Base-by-base conservation (phyloP, 176 grass and related monocot genomes). In the Aegilops umbellulata region DNA sequence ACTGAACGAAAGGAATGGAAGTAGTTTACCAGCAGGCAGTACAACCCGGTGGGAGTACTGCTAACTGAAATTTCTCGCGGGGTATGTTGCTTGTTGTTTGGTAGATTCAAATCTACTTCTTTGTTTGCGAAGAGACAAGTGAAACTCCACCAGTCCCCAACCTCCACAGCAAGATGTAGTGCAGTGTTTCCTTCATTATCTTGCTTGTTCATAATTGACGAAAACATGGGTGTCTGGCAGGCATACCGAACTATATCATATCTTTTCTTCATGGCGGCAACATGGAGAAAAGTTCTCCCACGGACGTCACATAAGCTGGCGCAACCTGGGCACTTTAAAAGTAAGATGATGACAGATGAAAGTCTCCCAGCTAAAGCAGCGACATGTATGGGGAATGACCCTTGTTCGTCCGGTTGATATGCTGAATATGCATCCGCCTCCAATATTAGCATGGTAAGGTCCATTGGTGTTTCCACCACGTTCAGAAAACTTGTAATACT, bases 211-310 rank as follows among this genome's bases (percentile, higher is more conserved):
- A 88, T 31, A 39, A 78, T 71, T 8, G 27, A 44, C 0, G 15
- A 74, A 8, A 78, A 19, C 36, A 8, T 39, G 1, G 30, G 19
- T 30, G 25, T 62, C 3, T 65, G 9, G 32, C 46, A 62, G 10
- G 19, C 62, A 49, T 47, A 42, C 41, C 20, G 25, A 70, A 84
- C 24, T 69, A 90, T 49, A 15, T 3, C 10, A 19, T 41, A 38
- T 24, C 57, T 80, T 53, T 57, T 75, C 10, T 83, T 51, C 79
- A 65, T 44, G 6, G 30, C 71, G 4, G 82, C 90, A 74, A 57
- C n/a, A 71, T 88, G 90, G 68, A 92, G 70, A 30, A 92, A 85
- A 46, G 65, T 92, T 73, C 82, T 88, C 31, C 70, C 86, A 22
- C 73, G 4, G 3, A 8, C 0, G 30, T 92, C 90, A 7, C 29